Percentiles rank a stretch among this genome's conserved stretches.
Evolutionary conservation across 2,329 filamentous ascomycete species (phyloP).

Genomic region (Dothistroma septosporum): DNA sequence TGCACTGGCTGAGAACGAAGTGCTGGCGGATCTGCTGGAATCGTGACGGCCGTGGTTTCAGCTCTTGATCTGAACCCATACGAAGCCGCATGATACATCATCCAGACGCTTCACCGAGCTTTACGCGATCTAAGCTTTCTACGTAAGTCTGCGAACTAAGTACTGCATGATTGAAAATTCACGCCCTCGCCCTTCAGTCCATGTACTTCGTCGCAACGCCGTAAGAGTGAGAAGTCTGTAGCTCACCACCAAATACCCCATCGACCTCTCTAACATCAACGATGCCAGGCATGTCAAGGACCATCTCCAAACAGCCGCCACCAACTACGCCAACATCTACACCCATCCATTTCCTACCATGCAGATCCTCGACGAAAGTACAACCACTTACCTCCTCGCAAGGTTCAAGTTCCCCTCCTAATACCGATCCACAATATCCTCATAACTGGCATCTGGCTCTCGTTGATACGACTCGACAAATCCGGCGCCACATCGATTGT

Average conservation of each 20-base stretch:
- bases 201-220: background rate
- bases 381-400: too few species aligned
- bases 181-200: background rate
- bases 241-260: too few species aligned
- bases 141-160: background rate
- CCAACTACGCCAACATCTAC: too few species aligned
- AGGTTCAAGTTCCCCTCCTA: background rate
- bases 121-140: background rate
- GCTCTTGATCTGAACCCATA: background rate
- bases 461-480: too few species aligned
- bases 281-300: too few species aligned
- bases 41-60: background rate
- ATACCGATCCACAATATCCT: background rate
- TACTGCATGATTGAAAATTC: background rate
- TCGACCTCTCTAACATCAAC: too few species aligned
- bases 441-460: background rate
- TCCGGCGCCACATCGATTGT: too few species aligned
- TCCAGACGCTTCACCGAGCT: background rate
- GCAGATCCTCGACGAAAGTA: too few species aligned
- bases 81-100: background rate
- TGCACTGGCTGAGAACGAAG: slow-evolving; percentile 63
- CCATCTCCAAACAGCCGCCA: too few species aligned
- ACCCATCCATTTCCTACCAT: too few species aligned
- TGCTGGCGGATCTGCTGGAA: slow-evolving; percentile 44
- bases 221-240: too few species aligned